Conservation (phyloP, 768 basidiomycete genomes). For the Tricholoma saponaceum region DNA sequence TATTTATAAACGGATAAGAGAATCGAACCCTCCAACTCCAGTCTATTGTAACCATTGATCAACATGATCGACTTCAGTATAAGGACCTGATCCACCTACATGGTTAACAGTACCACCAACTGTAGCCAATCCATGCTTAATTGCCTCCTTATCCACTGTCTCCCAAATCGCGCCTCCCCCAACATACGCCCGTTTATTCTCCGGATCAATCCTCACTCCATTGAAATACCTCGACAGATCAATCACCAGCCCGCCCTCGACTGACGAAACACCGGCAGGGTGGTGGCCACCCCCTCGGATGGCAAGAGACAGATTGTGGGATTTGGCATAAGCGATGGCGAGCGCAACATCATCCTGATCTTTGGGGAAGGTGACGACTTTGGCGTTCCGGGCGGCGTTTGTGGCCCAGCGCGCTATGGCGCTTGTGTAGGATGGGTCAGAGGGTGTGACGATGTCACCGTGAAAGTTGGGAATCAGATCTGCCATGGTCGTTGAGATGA, state of each 20-base stretch:
- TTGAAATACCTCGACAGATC: constrained; percentile 24
- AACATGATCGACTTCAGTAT: no score
- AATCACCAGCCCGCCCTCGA: constrained; percentile 32
- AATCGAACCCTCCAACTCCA: constrained; percentile 45
- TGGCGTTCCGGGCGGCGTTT: constrained; percentile 9
- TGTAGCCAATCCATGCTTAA: constrained; percentile 33
- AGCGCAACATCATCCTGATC: constrained; percentile 2
- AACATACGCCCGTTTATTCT: constrained; percentile 26
- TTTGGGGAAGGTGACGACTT: constrained; percentile 9
- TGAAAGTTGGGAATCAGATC: background rate
- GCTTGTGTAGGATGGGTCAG: background rate
- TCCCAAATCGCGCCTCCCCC: constrained; percentile 37
- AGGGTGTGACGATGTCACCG: background rate
- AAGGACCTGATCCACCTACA: constrained; percentile 26
- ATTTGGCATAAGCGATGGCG: constrained; percentile 5
- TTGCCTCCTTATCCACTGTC: constrained; percentile 32
- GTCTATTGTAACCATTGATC: constrained; percentile 27
- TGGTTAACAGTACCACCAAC: constrained; percentile 41
- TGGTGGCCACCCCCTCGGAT: constrained; percentile 36
- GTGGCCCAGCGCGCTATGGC: constrained; percentile 1
- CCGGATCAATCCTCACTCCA: constrained; percentile 25
- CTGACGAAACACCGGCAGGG: constrained; percentile 28
- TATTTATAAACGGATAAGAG: constrained; percentile 9
- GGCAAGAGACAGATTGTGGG: constrained; percentile 22
- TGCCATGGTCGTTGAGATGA: background rate